Percentiles rank a stretch among this genome's conserved stretches.
These are phyloP conservation scores for Candida quercuum DNA, from an alignment of 805 yeast genomes.

Conservation along the genomic window DNA sequence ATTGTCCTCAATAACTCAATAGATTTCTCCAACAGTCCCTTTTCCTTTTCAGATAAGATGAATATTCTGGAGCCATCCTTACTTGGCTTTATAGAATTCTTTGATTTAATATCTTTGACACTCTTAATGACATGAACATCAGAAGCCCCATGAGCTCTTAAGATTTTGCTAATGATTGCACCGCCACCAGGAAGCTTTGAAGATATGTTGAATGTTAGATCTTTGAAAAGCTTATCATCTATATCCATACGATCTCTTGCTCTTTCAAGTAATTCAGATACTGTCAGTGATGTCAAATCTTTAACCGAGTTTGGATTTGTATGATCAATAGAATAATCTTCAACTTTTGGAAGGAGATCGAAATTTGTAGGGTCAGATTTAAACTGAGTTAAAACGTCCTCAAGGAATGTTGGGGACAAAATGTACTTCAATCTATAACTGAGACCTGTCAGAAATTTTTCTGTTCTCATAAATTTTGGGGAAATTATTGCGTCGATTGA, in stretches of 20 bases:
- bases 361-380: slow-evolving; percentile 11
- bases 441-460: slow-evolving; percentile 72
- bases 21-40: slow-evolving; percentile 28
- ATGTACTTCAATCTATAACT: slow-evolving; percentile 46
- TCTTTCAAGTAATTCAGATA: slow-evolving; percentile 7
- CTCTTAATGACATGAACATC: slow-evolving; percentile 25
- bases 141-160: slow-evolving; percentile 53
- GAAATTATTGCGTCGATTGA: slow-evolving; percentile 56
- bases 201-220: slow-evolving; percentile 48
- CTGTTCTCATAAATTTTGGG: slow-evolving; percentile 80
- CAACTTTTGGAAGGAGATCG: slow-evolving; percentile 19
- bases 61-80: slow-evolving; percentile 17
- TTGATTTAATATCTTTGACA: slow-evolving; percentile 18
- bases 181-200: slow-evolving; percentile 56
- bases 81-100: slow-evolving; percentile 14
- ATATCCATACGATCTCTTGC: slow-evolving; percentile 7
- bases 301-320: slow-evolving; percentile 29
- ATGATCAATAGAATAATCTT: slow-evolving; percentile 29
- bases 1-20: slow-evolving; percentile 19
- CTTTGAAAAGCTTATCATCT: slow-evolving; percentile 38
- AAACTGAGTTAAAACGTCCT: slow-evolving; percentile 36
- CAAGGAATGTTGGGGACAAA: slow-evolving; percentile 49
- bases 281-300: slow-evolving; percentile 24
- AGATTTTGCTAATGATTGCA: slow-evolving; percentile 48
- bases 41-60: slow-evolving; percentile 26